Conservation (phyloP, 2,329 filamentous ascomycete genomes). For the Colletotrichum paranaense region DNA sequence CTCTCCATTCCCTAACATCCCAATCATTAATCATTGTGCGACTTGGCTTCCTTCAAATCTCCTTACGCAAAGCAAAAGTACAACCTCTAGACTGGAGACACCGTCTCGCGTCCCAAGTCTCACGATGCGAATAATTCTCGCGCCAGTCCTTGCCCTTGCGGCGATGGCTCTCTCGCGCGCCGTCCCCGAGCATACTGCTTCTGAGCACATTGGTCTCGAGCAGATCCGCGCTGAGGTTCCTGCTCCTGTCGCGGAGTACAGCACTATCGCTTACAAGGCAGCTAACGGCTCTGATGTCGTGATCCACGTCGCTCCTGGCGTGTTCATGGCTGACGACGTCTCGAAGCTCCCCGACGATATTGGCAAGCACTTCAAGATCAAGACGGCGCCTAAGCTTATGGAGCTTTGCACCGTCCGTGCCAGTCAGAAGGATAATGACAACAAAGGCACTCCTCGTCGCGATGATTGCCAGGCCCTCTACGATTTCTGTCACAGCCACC, state of each 20-base stretch:
- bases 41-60: background rate
- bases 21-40: background rate
- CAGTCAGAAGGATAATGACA: background rate
- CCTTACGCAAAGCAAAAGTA: background rate
- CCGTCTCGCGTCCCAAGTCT: background rate
- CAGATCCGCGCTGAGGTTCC: background rate
- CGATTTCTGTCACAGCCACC: background rate
- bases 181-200: background rate
- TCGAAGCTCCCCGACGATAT: background rate
- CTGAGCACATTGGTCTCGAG: background rate
- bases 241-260: background rate
- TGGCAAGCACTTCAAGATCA: constrained; percentile 11
- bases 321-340: background rate
- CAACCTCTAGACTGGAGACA: background rate
- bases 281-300: constrained; percentile 17
- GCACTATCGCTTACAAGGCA: constrained; percentile 13
- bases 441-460: constrained; percentile 10
- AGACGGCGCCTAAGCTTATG: background rate
- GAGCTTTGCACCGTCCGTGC: constrained; percentile 19
- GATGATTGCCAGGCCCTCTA: constrained; percentile 26
- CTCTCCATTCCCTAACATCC: background rate
- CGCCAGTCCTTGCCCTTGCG: constrained; percentile 1
- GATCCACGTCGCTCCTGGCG: constrained; percentile 14
- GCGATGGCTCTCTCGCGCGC: background rate
- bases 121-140: constrained; percentile 16